Conservation (phyloP, 495 filamentous ascomycete genomes). For the Hyaloscypha finlandica region DNA sequence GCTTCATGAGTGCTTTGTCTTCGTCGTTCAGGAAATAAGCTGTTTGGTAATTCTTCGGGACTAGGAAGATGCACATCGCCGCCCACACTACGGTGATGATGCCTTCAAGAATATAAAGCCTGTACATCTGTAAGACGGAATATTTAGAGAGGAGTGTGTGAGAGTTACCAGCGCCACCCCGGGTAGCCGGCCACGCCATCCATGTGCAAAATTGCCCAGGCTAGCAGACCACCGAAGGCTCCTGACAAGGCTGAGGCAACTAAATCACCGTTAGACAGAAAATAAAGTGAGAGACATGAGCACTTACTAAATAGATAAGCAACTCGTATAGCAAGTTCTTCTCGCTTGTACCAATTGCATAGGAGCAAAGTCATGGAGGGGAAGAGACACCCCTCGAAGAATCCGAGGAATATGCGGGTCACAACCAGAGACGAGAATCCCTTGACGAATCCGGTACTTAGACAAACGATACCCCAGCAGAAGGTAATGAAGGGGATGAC, state of each 20-base stretch:
- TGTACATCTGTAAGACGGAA: neutral
- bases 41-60: slow-evolving; percentile 6
- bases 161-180: neutral
- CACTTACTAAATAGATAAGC: neutral
- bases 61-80: neutral
- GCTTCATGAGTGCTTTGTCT: slow-evolving; percentile 9
- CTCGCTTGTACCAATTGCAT: slow-evolving; percentile 5
- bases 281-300: neutral
- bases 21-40: slow-evolving; percentile 8
- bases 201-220: slow-evolving; percentile 3
- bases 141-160: neutral
- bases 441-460: neutral
- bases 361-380: slow-evolving; percentile 1
- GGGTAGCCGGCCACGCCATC: neutral
- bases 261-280: neutral
- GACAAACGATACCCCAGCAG: slow-evolving; percentile 1
- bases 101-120: slow-evolving; percentile 11
- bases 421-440: neutral
- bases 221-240: slow-evolving; percentile 1
- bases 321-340: slow-evolving; percentile 1
- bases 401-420: neutral
- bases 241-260: neutral
- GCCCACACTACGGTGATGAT: slow-evolving; percentile 7
- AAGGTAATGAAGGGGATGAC: neutral
- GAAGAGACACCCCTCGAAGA: slow-evolving; percentile 5